Percentiles rank a stretch among this genome's conserved stretches.
These are phyloP conservation scores for Ceratocystis huliohia DNA, from an alignment of 2,329 filamentous ascomycete species.

Conservation along the genomic window DNA sequence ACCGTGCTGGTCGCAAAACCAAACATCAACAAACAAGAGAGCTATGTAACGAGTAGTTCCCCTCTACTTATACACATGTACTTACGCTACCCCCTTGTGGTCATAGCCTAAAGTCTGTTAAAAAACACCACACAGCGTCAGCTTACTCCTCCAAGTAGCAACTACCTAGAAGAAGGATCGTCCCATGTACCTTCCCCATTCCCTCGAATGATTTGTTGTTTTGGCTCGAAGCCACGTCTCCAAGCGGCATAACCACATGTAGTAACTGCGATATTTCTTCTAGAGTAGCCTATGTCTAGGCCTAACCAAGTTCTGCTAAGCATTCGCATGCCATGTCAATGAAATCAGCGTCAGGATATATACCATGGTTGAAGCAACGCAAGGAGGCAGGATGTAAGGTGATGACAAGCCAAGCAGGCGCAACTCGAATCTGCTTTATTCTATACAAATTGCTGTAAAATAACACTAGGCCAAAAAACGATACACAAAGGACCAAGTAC, in stretches of 20 bases:
- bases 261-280: neutral
- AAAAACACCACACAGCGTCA: too few relatives aligned
- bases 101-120: neutral
- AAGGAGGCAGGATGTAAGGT: neutral
- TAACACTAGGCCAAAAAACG: neutral
- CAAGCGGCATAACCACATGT: neutral
- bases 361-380: neutral
- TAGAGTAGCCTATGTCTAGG: neutral
- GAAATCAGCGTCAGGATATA: neutral
- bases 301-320: neutral
- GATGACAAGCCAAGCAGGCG: neutral
- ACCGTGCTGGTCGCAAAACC: too few relatives aligned
- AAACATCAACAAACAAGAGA: too few relatives aligned
- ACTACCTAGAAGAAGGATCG: neutral
- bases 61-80: too few relatives aligned
- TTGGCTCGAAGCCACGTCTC: neutral
- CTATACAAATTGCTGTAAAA: conserved; percentile 4
- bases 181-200: neutral
- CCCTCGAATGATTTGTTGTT: neutral
- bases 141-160: too few relatives aligned
- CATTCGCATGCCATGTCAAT: neutral
- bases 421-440: neutral
- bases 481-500: neutral
- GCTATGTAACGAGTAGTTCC: too few relatives aligned
- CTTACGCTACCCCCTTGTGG: too few relatives aligned